Evolutionary conservation across 2,329 filamentous ascomycete species (phyloP), one percentile per base, ranked within the genome.

Genomic region (Keithomyces neogunnii): DNA sequence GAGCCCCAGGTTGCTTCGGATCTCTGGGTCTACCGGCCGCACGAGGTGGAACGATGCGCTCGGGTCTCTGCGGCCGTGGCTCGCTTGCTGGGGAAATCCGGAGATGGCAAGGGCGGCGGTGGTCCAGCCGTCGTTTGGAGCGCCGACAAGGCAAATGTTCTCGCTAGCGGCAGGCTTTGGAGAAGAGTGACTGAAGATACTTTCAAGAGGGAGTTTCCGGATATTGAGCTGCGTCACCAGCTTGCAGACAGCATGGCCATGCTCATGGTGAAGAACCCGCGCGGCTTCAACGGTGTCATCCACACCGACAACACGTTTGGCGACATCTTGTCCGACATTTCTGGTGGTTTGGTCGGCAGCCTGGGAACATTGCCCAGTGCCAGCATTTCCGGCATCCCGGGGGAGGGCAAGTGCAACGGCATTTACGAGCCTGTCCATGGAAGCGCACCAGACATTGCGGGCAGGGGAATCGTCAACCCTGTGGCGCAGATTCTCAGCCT

Each of bases 241-340:
- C 80, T 97, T 47, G 96, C 96, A 66, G 92, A 97, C 73, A 89
- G 84, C 51, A 92, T 91, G 28, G 91, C 92, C 58, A 96, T 97
- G 91, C 76, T 96, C 60, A 89, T 97, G 87, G 81, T 97, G 64
- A 96, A 95, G 84, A 92, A 91, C 71, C 92, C 92, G 8, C 78
- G 85, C 13, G 81, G 83, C 28, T 76, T 97, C 49, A 97, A 96
- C 67, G 92, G 92, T 49, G 83, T 97, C 33, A 81, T 97, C 19
- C 39, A 42, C 6, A 42, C 39, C 40, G 84, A 59, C 29, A 44
- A 55, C 11, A 67, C 96, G 60, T 96, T 95, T 66, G 93, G 92
- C 55, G 92, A 97, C 69, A 97, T 97, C 65, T 90, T 99, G 65
- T 88, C 82, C 65, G 93, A 97, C 66, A 91, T 97, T 76, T 91